Base-by-base conservation (phyloP, 106 monocot genomes). In the Cymbidium sinense region DNA sequence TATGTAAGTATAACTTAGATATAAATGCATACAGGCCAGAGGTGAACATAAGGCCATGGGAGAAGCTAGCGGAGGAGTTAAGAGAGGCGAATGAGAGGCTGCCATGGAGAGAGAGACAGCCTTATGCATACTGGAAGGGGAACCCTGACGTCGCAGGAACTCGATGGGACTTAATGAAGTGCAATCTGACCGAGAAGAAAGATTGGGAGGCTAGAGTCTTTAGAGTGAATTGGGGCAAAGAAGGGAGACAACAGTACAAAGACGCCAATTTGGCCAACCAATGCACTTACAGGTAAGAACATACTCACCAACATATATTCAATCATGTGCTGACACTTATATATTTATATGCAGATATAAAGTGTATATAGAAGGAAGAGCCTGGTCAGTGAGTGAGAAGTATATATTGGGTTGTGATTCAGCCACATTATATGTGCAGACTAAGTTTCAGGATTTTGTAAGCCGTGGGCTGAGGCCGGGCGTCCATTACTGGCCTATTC, bases 351-450 rank as follows among this genome's bases (percentile, higher is more conserved):
- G 11, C 30, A 96, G 96, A 72, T 98, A 90, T 55, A 98, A 94
- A 85, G 87, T 98, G 30, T 98, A 98, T 30, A 71, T 98, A 7
- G 96, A 98, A 43, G 96, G 96, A 7, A 77, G 78, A 34, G 34
- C 96, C 7, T 98, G 96, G 96, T 98, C 96, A 0, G 94, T 98
- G 39, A 98, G 96, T 34, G 84, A 88, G 81, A 98, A 98, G 82
- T 91, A 98, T 72, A 92, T 98, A 4, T n/a, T 98, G 28, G 91
- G 89, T 0, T 98, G 96, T 21, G 84, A 91, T 76, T 98, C 96
- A 17, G 90, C 82, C n/a, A 82, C 91, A 34, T 44, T 98, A 33
- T 35, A 86, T 18, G 79, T 98, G 5, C 79, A 76, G 7, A 85
- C 82, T 3, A 51, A 19, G 25, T 98, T 81, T 78, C 77, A 83